Evolutionary conservation across 2,329 filamentous ascomycete species (phyloP).

Genomic region (Anthostomella pinea): DNA sequence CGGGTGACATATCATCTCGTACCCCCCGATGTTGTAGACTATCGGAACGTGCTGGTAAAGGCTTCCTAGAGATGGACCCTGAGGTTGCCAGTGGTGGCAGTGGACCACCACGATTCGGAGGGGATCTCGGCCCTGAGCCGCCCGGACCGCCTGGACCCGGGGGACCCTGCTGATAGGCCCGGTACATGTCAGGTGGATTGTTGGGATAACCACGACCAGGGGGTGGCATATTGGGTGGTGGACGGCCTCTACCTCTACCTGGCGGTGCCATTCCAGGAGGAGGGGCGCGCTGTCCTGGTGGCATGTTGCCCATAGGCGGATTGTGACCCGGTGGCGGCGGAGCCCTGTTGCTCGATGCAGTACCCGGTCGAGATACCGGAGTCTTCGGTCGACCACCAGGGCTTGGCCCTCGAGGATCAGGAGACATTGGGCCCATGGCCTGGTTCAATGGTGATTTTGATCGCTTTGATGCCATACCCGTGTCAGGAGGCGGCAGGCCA

Average conservation of each 20-base stretch:
- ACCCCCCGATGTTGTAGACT: constrained; percentile 36
- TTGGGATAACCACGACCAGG: constrained; percentile 27
- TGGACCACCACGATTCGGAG: constrained; percentile 19
- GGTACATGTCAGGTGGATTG: constrained; percentile 26
- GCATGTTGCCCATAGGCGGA: constrained; percentile 21
- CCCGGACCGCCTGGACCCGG: constrained; percentile 23
- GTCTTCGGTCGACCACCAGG: constrained; percentile 31
- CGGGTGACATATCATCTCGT: constrained; percentile 38
- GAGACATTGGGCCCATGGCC: constrained; percentile 25
- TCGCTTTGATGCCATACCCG: constrained; percentile 38
- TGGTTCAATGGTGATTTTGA: constrained; percentile 46
- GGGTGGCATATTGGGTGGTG: constrained; percentile 26
- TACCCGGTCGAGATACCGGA: constrained; percentile 29
- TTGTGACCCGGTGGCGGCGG: constrained; percentile 24
- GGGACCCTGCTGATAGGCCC: constrained; percentile 23
- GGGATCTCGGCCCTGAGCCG: constrained; percentile 21
- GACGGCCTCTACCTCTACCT: constrained; percentile 25
- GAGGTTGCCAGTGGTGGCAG: constrained; percentile 36
- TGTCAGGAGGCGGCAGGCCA: constrained; percentile 40
- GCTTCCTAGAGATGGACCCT: constrained; percentile 50
- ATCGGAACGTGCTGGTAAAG: constrained; percentile 42
- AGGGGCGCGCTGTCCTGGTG: constrained; percentile 34
- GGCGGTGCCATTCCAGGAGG: constrained; percentile 26
- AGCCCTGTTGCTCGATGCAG: constrained; percentile 24
- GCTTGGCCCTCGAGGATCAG: constrained; percentile 32